These are phyloP conservation scores for Linaria vulgaris DNA, from an alignment of 257 asterid species.

Conservation along the genomic window DNA sequence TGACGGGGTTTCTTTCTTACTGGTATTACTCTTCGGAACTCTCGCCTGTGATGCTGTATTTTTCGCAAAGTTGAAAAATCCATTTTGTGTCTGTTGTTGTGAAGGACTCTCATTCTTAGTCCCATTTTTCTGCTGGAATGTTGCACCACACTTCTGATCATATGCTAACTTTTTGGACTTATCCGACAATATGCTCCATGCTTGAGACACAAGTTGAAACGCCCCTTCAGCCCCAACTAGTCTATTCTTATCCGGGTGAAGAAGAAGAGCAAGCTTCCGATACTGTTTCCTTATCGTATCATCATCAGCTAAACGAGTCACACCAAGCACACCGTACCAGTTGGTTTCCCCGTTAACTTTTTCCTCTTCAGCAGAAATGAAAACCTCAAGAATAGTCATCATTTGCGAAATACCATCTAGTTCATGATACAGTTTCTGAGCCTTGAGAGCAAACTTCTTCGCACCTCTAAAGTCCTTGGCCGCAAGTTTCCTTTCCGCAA, in stretches of 20 bases:
- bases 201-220: conserved; percentile 66
- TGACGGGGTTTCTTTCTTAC: conserved; percentile 38
- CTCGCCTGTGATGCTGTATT: conserved; percentile 38
- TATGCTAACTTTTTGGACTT: conserved; percentile 48
- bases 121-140: conserved; percentile 30
- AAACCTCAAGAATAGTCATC: conserved; percentile 61
- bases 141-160: conserved; percentile 40
- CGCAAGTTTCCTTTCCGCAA: conserved; percentile 54
- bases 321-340: conserved; percentile 75
- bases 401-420: conserved; percentile 72
- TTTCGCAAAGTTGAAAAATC: conserved; percentile 56
- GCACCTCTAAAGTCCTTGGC: conserved; percentile 65
- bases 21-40: conserved; percentile 39
- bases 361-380: conserved; percentile 58
- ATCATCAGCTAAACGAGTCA: conserved; percentile 65
- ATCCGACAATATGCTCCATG: conserved; percentile 74
- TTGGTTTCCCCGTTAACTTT: conserved; percentile 50
- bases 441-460: conserved; percentile 62
- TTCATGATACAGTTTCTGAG: conserved; percentile 58
- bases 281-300: conserved; percentile 61
- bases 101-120: conserved; percentile 37
- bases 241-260: conserved; percentile 80
- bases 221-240: conserved; percentile 76
- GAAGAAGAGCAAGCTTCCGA: conserved; percentile 62
- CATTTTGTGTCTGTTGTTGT: conserved; percentile 44